Evolutionary conservation across 768 basidiomycete genomes (phyloP), one percentile per base, ranked within the genome.

Genomic region (Lactifluus pinguis): DNA sequence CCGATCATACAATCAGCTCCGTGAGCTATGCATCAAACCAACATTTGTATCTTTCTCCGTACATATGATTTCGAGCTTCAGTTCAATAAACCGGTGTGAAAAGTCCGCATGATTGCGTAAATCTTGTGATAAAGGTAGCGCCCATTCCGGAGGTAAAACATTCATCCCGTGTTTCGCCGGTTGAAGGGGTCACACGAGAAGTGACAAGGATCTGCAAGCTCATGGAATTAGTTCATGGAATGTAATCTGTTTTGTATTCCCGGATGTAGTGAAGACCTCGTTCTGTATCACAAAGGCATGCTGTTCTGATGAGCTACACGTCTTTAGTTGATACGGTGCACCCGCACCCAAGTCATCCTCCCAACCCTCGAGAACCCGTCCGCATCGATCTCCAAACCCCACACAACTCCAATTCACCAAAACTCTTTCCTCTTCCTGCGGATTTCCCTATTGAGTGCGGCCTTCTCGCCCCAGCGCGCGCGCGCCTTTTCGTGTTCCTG

Each of bases 401-500:
- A 38, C 49, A 34, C 34, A 61, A n/a, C 25, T 30, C 41, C 19
- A 42, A n/a, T 47, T 68, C 77, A 92, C 90, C 90, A 92, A 68
- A 85, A 78, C 69, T 83, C 79, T 65, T 80, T 81, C 65, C 89
- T 79, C 72, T 85, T 88, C 69, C 76, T 76, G 66, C 79, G 74
- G 53, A 91, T 82, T n/a, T 84, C 85, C 70, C 76, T 77, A 5
- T 80, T 76, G 57, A 85, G 74, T 47, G 77, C 66, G 72, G 84
- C 85, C 69, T 79, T 79, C 73, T 90, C 86, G 25, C 87, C 85
- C 90, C 91, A 92, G 62, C 76, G 75, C 30, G 74, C 79, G 63
- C 82, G 76, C 34, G 73, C 69, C 55, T 69, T 72, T 57, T 73
- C 77, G 59, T 84, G 82, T 66, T 73, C 73, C 53, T 66, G 73